phyloP scores from a whole-genome alignment of 2,329 filamentous ascomycete genomes.

The Purpureocillium lavendulum region DNA sequence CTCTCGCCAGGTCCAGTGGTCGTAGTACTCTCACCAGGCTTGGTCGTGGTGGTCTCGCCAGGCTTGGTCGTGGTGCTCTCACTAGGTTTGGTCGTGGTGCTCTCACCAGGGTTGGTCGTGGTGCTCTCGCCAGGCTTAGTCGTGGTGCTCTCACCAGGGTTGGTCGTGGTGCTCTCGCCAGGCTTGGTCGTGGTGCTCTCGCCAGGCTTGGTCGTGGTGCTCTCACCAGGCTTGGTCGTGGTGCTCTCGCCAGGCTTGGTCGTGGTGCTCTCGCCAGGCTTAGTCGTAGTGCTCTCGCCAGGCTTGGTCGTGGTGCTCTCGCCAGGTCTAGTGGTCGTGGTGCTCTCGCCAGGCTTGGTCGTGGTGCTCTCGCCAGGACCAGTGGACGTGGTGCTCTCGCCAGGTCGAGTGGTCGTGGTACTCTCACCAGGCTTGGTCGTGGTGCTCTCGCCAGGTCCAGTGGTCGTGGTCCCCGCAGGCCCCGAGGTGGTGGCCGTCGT shows the following conservation, averaged over 20 bases:
- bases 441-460: constrained; percentile 16
- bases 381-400: no score
- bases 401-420: no score
- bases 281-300: constrained; percentile 1
- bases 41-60: constrained; percentile 5
- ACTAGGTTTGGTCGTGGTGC: no score
- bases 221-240: constrained; percentile 7
- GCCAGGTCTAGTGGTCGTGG: background rate
- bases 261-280: constrained; percentile 4
- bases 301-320: constrained; percentile 8
- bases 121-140: constrained; percentile 4
- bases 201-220: constrained; percentile 12
- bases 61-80: constrained; percentile 11
- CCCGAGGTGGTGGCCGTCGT: constrained; percentile 5
- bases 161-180: constrained; percentile 11
- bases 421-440: constrained; percentile 7
- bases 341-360: constrained; percentile 6
- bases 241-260: constrained; percentile 6
- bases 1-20: constrained; percentile 16
- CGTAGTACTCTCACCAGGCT: constrained; percentile 3
- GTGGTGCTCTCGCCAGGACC: constrained; percentile 7
- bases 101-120: no score
- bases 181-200: constrained; percentile 5
- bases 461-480: constrained; percentile 11
- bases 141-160: constrained; percentile 14